phyloP scores from a whole-genome alignment of 805 yeast genomes.

The Torulaspora maleeae region DNA sequence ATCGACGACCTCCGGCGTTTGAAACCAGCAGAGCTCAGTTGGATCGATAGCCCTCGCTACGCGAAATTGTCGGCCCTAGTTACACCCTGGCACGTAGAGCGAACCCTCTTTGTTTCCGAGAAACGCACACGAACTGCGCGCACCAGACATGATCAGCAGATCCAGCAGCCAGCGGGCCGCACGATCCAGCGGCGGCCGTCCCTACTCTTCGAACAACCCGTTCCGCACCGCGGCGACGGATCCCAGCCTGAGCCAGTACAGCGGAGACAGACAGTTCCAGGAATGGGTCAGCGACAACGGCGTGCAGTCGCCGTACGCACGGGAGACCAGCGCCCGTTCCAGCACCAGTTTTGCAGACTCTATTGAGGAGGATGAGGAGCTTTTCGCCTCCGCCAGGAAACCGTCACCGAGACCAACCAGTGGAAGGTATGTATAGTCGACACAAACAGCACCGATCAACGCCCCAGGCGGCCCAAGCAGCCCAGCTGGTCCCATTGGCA shows the following conservation, averaged over 20 bases:
- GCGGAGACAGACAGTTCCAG: constrained; percentile 43
- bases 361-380: constrained; percentile 34
- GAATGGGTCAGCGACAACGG: constrained; percentile 46
- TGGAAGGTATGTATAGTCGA: constrained; percentile 13
- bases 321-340: constrained; percentile 37
- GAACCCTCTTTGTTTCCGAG: background rate
- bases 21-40: background rate
- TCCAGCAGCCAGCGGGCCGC: constrained; percentile 24
- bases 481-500: too few relatives aligned
- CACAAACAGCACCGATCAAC: background rate
- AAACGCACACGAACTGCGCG: background rate
- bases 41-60: background rate
- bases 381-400: constrained; percentile 15
- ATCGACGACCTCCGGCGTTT: background rate
- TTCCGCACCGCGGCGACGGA: constrained; percentile 42
- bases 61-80: background rate
- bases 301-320: constrained; percentile 12
- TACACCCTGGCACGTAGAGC: background rate
- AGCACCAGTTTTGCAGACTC: constrained; percentile 43
- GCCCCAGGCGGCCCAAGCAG: background rate
- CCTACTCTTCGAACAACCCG: constrained; percentile 66
- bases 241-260: constrained; percentile 27
- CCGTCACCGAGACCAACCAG: constrained; percentile 34
- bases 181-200: constrained; percentile 28
- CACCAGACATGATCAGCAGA: constrained; percentile 18